phyloP scores from a whole-genome alignment of 768 basidiomycete genomes.

The Kwoniella bestiolae region DNA sequence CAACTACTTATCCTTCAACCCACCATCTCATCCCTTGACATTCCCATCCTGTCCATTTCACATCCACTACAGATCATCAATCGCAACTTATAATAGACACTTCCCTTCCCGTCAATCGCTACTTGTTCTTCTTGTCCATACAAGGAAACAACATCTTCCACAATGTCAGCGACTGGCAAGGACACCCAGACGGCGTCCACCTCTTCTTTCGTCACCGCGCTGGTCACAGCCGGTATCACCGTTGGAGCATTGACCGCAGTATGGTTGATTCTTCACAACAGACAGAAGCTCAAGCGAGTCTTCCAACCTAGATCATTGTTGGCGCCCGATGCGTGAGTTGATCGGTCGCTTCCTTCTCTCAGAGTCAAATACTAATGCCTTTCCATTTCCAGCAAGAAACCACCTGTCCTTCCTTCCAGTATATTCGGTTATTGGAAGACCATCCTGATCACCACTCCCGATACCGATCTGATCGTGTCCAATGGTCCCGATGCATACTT shows the following conservation, averaged over 20 bases:
- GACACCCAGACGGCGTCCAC: slow-evolving; percentile 47
- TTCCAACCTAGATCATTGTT: slow-evolving; percentile 48
- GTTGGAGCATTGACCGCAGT: slow-evolving; percentile 43
- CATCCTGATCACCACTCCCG: slow-evolving; percentile 39
- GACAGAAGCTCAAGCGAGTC: slow-evolving; percentile 39
- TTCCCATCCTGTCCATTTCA: neutral
- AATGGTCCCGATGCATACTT: slow-evolving; percentile 58
- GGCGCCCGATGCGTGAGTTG: slow-evolving; percentile 46
- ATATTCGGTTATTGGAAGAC: slow-evolving; percentile 48
- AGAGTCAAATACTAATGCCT: neutral
- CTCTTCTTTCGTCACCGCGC: slow-evolving; percentile 48
- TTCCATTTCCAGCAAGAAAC: slow-evolving; percentile 35
- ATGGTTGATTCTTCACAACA: slow-evolving; percentile 42
- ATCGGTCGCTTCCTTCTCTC: neutral
- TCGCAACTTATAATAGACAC: neutral
- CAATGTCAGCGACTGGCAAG: slow-evolving; percentile 51
- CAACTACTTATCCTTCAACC: neutral
- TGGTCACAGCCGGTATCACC: slow-evolving; percentile 44
- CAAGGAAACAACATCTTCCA: neutral
- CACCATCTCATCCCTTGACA: neutral
- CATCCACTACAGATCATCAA: neutral
- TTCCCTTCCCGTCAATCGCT: neutral
- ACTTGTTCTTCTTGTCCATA: neutral
- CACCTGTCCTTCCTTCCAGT: slow-evolving; percentile 37
- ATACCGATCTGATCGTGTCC: slow-evolving; percentile 46